Base-by-base conservation (phyloP, 2,329 filamentous ascomycete species). In the Aspergillus luchuensis region DNA sequence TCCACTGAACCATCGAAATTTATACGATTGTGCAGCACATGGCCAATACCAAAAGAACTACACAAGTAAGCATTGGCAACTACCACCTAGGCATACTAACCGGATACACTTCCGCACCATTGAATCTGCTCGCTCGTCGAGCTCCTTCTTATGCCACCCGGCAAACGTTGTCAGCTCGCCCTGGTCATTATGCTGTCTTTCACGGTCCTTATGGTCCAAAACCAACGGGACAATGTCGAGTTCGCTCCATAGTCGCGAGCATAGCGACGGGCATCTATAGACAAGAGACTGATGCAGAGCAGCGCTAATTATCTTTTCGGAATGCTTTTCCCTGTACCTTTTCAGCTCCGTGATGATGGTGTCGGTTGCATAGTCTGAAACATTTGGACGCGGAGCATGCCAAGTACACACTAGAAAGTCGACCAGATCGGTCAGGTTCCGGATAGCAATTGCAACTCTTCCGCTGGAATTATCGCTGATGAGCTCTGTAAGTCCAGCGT, bases 41-140 rank as follows among this genome's bases (percentile, higher is more conserved):
- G 80, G n/a, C 83, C 87, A 1, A 89, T 89, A 0, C 89, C 89
- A 66, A 91, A 92, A 68, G 86, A 82, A 71, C 86, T 89, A 53
- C 64, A 45, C 62, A 57, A 55, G 25, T 28, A 11, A 48, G 13
- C 8, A 23, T 25, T 30, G 25, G 28, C 38, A 1, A 2, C 15
- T n/a, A 55, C 23, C 52, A 21, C 11, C 13, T 33, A 11, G 8
- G 8, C 52, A 25, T 17, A 49, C 19, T 11, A 74, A 88, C 87
- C 87, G 84, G 63, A 91, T 82, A 71, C 88, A 91, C 76, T 91
- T 92, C 64, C 90, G 82, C 1, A 87, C 89, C 83, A 92, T 89
- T 1, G 88, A 89, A 71, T 93, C 90, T 1, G 90, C 89, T 72
- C 91, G 87, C 72, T 93, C 90, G 68, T 92, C 90, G 4, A 91